Conservation (phyloP, 2,329 filamentous ascomycete genomes). For the Diaporthe sp. region DNA sequence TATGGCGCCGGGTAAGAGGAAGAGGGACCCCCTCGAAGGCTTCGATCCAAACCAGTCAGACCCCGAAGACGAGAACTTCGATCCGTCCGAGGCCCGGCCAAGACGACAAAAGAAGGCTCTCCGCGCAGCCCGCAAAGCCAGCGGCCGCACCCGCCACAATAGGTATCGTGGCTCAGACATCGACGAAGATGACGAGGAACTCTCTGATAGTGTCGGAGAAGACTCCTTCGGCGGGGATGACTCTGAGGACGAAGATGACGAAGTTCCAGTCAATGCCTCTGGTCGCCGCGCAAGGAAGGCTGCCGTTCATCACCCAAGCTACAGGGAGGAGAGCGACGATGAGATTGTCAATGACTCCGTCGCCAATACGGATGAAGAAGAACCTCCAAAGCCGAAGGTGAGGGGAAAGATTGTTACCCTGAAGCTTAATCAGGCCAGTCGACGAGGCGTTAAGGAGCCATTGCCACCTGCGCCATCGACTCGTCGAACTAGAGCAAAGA, state of each 20-base stretch:
- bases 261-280: conserved; percentile 60
- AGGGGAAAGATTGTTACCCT: conserved; percentile 61
- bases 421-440: conserved; percentile 48
- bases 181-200: conserved; percentile 70
- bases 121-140: conserved; percentile 49
- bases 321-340: conserved; percentile 61
- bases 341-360: conserved; percentile 49
- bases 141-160: conserved; percentile 44
- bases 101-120: conserved; percentile 57
- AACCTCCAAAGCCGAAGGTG: conserved; percentile 45
- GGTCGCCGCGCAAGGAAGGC: conserved; percentile 65
- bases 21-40: conserved; percentile 67
- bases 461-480: conserved; percentile 46
- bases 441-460: conserved; percentile 37
- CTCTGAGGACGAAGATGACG: conserved; percentile 55
- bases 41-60: conserved; percentile 79
- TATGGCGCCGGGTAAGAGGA: conserved; percentile 67
- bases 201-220: conserved; percentile 67
- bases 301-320: conserved; percentile 61
- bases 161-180: conserved; percentile 74
- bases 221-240: conserved; percentile 64
- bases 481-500: conserved; percentile 67
- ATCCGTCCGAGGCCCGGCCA: conserved; percentile 64
- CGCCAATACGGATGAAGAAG: conserved; percentile 46
- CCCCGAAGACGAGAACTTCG: conserved; percentile 76